phyloP scores from a whole-genome alignment of 305 asterid genomes.

The Andrographis paniculata region DNA sequence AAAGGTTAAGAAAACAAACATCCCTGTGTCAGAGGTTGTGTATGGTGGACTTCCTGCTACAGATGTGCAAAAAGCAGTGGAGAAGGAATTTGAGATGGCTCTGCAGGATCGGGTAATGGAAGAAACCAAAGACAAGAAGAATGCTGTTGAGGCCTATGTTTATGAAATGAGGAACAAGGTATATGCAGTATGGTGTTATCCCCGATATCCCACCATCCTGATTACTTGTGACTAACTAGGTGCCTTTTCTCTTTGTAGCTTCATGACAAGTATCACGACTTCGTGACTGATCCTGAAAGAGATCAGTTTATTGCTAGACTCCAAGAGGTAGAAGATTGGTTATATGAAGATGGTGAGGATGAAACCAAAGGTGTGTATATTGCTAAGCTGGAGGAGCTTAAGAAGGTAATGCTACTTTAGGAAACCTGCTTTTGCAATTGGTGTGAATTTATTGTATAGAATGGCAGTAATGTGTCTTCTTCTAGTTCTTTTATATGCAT shows the following conservation, averaged over 20 bases:
- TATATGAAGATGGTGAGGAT: conserved; percentile 94
- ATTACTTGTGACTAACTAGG: conserved; percentile 1
- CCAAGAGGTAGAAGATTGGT: conserved; percentile 93
- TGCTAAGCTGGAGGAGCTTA: conserved; percentile 91
- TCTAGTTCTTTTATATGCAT: too few species aligned
- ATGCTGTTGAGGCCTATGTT: conserved; percentile 96
- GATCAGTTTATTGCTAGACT: conserved; percentile 62
- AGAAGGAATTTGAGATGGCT: conserved; percentile 95
- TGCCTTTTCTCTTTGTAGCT: conserved; percentile 43
- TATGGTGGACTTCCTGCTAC: conserved; percentile 60
- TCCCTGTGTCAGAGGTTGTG: conserved; percentile 67
- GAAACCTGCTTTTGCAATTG: too few species aligned
- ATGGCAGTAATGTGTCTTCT: too few species aligned
- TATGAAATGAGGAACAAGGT: conserved; percentile 93
- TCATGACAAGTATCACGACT: conserved; percentile 62
- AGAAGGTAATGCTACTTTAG: conserved; percentile 39
- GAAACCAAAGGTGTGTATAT: conserved; percentile 91
- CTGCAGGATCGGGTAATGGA: conserved; percentile 98
- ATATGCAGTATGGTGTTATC: conserved; percentile 6
- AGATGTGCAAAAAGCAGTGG: conserved; percentile 78
- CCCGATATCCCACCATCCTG: not conserved
- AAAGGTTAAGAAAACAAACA: conserved; percentile 66
- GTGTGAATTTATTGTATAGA: too few species aligned
- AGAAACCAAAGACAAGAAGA: conserved; percentile 94
- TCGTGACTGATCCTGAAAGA: conserved; percentile 60